Percentiles rank a stretch among this genome's conserved stretches.
Evolutionary conservation across 2,329 filamentous ascomycete genomes (phyloP).

Genomic region (Talaromyces amestolkiae): DNA sequence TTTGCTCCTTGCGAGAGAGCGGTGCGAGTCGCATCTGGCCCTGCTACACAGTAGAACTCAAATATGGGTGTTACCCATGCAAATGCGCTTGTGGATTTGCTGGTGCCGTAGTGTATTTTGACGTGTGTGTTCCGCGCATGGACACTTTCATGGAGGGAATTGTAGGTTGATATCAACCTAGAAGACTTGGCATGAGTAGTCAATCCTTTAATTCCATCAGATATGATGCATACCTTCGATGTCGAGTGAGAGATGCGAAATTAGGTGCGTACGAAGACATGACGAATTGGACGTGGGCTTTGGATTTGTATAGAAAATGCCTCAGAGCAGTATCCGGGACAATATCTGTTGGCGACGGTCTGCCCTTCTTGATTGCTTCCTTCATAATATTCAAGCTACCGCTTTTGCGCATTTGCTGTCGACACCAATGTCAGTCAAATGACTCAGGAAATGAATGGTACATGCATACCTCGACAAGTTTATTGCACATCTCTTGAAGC

Average conservation of each 20-base stretch:
- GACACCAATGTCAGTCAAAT: neutral
- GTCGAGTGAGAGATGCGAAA: slow-evolving; percentile 60
- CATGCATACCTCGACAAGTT: slow-evolving; percentile 54
- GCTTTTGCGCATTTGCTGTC: slow-evolving; percentile 69
- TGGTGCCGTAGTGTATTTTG: slow-evolving; percentile 79
- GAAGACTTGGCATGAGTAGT: slow-evolving; percentile 13
- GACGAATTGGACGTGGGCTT: slow-evolving; percentile 90
- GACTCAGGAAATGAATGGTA: neutral
- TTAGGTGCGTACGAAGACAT: slow-evolving; percentile 78
- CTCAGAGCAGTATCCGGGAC: slow-evolving; percentile 75
- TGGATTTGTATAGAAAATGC: slow-evolving; percentile 95
- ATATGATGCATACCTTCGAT: slow-evolving; percentile 53
- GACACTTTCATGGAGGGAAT: slow-evolving; percentile 77
- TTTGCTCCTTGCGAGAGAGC: slow-evolving; percentile 82
- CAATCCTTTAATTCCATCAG: slow-evolving; percentile 22
- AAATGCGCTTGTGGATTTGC: slow-evolving; percentile 71
- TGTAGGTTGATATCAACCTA: slow-evolving; percentile 77
- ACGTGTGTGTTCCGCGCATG: slow-evolving; percentile 80
- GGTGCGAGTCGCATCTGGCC: slow-evolving; percentile 61
- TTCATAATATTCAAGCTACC: slow-evolving; percentile 73
- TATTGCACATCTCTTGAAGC: slow-evolving; percentile 68
- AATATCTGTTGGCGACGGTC: slow-evolving; percentile 70
- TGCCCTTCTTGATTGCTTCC: slow-evolving; percentile 66
- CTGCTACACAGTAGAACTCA: slow-evolving; percentile 93
- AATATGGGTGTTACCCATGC: slow-evolving; percentile 91